Evolutionary conservation across 371 early-diverging fungal species (phyloP), one percentile per base, ranked within the genome.

Genomic region (Mortierella sp.): DNA sequence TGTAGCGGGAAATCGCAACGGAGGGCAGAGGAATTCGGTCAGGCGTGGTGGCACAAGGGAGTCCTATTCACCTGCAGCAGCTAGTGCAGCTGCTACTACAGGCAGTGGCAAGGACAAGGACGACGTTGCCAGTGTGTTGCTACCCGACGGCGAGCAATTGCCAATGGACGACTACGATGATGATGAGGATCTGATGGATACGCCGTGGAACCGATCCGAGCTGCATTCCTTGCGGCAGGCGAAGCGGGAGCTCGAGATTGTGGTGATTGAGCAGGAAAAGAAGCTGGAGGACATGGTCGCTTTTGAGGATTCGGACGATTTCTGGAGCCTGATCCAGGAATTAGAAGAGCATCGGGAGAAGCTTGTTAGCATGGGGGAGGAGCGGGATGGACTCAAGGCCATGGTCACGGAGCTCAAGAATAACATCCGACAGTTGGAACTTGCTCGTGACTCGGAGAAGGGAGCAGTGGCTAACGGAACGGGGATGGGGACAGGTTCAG

Each of bases 341-440:
- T 66, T 88, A 24, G 90, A 85, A 29, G 88, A 89, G 63, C 88
- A 89, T 63, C 74, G 83, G 5, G 86, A 87, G 26, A 73, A 79
- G 31, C 79, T 90, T 26, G 70, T 86, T 34, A 66, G 76, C n/a
- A 55, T 89, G 75, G 87, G 87, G 64, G 79, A 83, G 63, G 82
- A 86, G 50, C 70, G 75, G 3, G 81, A 85, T 16, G 43, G 47
- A 10, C 50, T 74, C 26, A 77, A 48, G 76, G 41, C 64, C 4
- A 65, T 70, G 22, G 53, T 85, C 39, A 58, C 66, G 0, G 86
- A 85, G 24, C 73, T 86, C 34, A 40, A 52, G 71, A 76, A 80
- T 50, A 66, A 29, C 31, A 61, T 86, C 53, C 75, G 81, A 16
- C 66, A 70, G 43, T 24, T 74, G 41, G 85, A 86, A 10, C 68